Base-by-base conservation (phyloP, 2,329 filamentous ascomycete species). In the Phialophora expanda region DNA sequence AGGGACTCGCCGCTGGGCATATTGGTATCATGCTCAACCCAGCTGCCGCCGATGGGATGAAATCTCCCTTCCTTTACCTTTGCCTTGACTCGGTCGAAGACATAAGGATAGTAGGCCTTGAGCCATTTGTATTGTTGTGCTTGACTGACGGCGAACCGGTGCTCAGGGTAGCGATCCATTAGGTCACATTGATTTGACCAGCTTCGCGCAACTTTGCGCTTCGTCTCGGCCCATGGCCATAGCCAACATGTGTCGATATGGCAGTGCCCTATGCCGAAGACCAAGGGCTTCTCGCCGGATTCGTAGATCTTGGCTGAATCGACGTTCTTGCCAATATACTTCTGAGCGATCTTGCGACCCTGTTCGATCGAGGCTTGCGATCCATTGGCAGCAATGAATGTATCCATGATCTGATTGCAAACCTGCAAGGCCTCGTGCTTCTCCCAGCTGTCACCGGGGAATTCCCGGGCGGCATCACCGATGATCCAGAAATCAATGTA, bases 121-220 rank as follows among this genome's bases (percentile, higher is more conserved):
- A 98, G 84, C 95, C 95, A 99, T 78, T 97, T 97, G 84, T 92
- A 99, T 77, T 99, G 95, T 76, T 99, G 95, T 20, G 94, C 95
- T 76, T 97, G 93, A 0, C 93, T 97, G 75, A 90, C 93, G 61
- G 90, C 89, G 81, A 99, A 99, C 55, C 92, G 89, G 74, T 96
- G 89, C 80, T 99, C 95, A 0, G 93, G 92, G 71, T 98, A 99
- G 38, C 91, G 87, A 67, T 99, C 95, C 85, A 99, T 92, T 73
- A 99, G 82, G 74, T 97, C 90, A 78, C 93, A 97, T 78, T 99
- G 95, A 76, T 92, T 98, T 1, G 92, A 94, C 95, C 95, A 99
- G 9, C 93, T 97, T 54, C 95, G 88, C 22, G 90, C 93, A 32
- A 98, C 90, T 82, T 99, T 99, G 74, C 95, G 90, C 81, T 96